phyloP scores from a whole-genome alignment of 768 basidiomycete genomes.

The Hortiboletus campestris region DNA sequence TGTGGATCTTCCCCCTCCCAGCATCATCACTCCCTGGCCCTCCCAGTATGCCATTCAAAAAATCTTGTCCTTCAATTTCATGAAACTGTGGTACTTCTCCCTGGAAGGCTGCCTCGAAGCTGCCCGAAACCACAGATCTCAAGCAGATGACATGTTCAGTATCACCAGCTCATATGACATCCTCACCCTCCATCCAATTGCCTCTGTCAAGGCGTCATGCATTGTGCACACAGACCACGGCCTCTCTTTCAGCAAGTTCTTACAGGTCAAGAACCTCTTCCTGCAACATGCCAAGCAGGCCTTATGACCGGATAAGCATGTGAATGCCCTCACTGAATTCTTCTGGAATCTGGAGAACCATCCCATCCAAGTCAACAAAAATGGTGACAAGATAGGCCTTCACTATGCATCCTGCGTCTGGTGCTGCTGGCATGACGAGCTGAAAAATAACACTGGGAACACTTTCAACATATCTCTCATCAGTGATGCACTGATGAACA shows the following conservation, averaged over 20 bases:
- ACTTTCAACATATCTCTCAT: too few relatives aligned
- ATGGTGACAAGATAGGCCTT: too few relatives aligned
- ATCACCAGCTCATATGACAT: slow-evolving; percentile 8
- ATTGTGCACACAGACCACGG: slow-evolving; percentile 15
- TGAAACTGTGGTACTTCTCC: slow-evolving; percentile 14
- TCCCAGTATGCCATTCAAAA: slow-evolving; percentile 11
- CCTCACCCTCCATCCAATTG: slow-evolving; percentile 7
- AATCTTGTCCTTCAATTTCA: not conserved
- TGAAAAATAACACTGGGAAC: too few relatives aligned
- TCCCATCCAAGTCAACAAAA: not conserved
- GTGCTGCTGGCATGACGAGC: too few relatives aligned
- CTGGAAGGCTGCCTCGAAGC: not conserved
- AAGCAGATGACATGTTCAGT: slow-evolving; percentile 6
- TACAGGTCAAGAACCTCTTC: slow-evolving; percentile 13
- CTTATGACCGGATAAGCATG: not conserved
- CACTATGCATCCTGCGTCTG: too few relatives aligned
- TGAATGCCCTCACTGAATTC: not conserved
- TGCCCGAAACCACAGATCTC: not conserved
- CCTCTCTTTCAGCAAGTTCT: slow-evolving; percentile 19
- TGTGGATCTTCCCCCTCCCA: not conserved
- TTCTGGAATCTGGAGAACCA: slow-evolving; percentile 8
- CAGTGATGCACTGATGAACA: too few relatives aligned
- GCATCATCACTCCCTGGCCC: not conserved
- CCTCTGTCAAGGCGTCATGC: slow-evolving; percentile 19
- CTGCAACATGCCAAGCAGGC: not conserved